Percentiles rank a stretch among this genome's conserved stretches.
Conservation (phyloP, 495 filamentous ascomycete species). For the Bathelium albidoporum region DNA sequence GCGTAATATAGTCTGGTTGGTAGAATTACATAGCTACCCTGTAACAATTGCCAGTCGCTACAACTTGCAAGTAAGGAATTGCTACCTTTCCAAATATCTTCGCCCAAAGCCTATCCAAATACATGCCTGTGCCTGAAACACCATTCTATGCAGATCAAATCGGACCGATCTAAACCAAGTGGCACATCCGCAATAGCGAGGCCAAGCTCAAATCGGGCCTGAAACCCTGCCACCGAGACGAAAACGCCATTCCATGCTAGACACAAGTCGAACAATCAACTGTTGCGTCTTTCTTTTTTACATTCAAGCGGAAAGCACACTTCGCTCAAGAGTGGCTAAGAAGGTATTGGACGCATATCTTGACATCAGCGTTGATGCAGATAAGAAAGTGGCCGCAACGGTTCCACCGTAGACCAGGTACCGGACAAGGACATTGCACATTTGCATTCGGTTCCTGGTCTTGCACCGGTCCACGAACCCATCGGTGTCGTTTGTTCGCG, state of each 20-base stretch:
- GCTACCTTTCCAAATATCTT: background rate
- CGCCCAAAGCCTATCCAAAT: background rate
- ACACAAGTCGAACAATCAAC: background rate
- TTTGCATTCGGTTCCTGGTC: slow-evolving; percentile 49
- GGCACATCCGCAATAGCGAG: background rate
- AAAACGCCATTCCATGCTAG: background rate
- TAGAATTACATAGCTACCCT: background rate
- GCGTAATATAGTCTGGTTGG: too few species aligned
- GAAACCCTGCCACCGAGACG: background rate
- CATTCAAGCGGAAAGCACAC: background rate
- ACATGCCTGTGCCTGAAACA: background rate
- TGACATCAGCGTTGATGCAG: background rate
- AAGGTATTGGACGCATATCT: background rate
- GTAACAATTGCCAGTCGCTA: background rate
- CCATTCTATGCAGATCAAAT: background rate
- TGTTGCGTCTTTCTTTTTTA: too few species aligned
- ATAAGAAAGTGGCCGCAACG: slow-evolving; percentile 15
- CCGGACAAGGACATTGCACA: slow-evolving; percentile 48
- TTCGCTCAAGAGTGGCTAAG: background rate
- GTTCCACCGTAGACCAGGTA: slow-evolving; percentile 39
- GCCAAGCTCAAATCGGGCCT: background rate
- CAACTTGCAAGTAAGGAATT: background rate
- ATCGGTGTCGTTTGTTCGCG: slow-evolving; percentile 40
- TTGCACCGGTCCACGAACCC: slow-evolving; percentile 52
- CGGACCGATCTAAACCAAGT: background rate